These are phyloP conservation scores for Arthrobotrys megalospora DNA, from an alignment of 2,329 filamentous ascomycete species.

Conservation along the genomic window DNA sequence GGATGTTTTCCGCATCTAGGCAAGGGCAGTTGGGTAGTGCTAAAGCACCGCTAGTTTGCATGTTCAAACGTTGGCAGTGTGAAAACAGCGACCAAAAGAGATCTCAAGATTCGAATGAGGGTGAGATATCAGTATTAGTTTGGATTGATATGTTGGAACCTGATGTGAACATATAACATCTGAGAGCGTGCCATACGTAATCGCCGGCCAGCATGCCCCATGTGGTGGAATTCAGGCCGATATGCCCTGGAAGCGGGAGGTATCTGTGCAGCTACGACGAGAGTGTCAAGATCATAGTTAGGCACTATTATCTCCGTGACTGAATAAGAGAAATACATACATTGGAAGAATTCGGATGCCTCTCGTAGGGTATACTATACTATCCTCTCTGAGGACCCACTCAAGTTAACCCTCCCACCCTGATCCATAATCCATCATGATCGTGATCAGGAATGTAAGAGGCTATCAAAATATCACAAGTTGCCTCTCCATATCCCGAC, in stretches of 20 bases:
- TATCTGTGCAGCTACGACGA: not conserved
- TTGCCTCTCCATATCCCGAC: not conserved
- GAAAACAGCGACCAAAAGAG: slow-evolving; percentile 15
- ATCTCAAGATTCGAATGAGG: not conserved
- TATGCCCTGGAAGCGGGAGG: not conserved
- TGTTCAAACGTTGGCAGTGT: not conserved
- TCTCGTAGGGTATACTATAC: no score
- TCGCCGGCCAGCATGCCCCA: slow-evolving; percentile 22
- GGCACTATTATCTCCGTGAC: not conserved
- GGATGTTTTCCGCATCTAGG: slow-evolving; percentile 4
- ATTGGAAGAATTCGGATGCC: slow-evolving; percentile 8
- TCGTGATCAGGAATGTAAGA: slow-evolving; percentile 23
- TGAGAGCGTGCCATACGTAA: slow-evolving; percentile 13
- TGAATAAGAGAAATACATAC: not conserved
- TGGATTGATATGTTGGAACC: slow-evolving; percentile 2
- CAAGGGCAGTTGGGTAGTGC: not conserved
- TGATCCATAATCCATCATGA: not conserved
- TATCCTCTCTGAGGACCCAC: not conserved
- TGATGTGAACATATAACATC: not conserved
- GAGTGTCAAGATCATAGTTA: not conserved
- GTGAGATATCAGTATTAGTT: not conserved
- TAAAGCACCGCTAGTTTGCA: not conserved
- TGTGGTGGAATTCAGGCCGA: slow-evolving; percentile 13
- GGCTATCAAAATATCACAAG: slow-evolving; percentile 21
- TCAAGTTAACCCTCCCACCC: not conserved